Conservation (phyloP, 306 rosid genomes). For the Cicer judaicum region DNA sequence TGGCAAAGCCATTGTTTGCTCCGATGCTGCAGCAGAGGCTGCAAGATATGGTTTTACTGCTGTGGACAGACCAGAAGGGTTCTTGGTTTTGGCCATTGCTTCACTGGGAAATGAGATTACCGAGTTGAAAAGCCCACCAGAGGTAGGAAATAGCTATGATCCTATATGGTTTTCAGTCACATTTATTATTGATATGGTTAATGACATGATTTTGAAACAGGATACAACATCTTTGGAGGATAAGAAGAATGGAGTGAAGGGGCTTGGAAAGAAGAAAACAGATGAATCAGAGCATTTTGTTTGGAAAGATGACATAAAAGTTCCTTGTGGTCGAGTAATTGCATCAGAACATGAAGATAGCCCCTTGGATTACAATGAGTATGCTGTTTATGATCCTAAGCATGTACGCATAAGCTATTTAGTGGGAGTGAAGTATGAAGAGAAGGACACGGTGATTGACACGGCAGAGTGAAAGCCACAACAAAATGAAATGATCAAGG, state of each 20-base stretch:
- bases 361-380: constrained; percentile 74
- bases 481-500: background rate
- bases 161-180: background rate
- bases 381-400: constrained; percentile 74
- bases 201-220: constrained; percentile 44
- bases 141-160: constrained; percentile 44
- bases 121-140: constrained; percentile 56
- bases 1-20: constrained; percentile 75
- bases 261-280: constrained; percentile 74
- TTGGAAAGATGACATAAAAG: constrained; percentile 84
- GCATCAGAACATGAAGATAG: constrained; percentile 70
- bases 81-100: constrained; percentile 83
- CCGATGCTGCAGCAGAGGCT: constrained; percentile 87
- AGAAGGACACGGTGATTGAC: constrained; percentile 57
- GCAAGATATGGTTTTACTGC: constrained; percentile 83
- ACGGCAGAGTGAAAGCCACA: constrained; percentile 49
- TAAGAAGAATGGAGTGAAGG: constrained; percentile 70
- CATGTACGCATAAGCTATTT: constrained; percentile 77
- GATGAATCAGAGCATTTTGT: constrained; percentile 75
- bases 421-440: constrained; percentile 78
- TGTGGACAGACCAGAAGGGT: constrained; percentile 85
- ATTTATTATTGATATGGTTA: background rate
- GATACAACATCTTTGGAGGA: constrained; percentile 67
- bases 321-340: constrained; percentile 73
- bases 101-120: constrained; percentile 65